Base-by-base conservation (phyloP, 495 filamentous ascomycete species). In the Penicillium longicatenatum region DNA sequence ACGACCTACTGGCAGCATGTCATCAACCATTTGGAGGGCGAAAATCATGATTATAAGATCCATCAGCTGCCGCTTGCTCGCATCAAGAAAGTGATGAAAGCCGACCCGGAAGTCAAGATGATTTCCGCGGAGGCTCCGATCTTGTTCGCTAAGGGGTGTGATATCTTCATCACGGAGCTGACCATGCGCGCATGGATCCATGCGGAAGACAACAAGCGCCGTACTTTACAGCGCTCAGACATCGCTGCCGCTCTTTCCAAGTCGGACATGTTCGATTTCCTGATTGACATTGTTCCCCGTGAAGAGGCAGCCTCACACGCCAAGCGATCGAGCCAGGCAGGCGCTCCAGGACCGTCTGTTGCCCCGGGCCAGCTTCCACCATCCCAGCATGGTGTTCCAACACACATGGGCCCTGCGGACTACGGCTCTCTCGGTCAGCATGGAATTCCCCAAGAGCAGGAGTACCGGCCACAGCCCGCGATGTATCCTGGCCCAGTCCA, bases 171-270 rank as follows among this genome's bases (percentile, higher is more conserved):
- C 67, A 98, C 94, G 4, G 94, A 98, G 73, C 80, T 98, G 45
- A 98, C 94, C 1, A 98, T 98, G 94, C 91, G 94, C 49, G 94
- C 94, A n/a, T 98, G 94, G 94, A 98, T 98, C 24, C 94, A 98
- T 65, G 94, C 94, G 5, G 94, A 98, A 69, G 94, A 98, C 72
- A 98, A 98, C 80, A 98, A 98, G 79, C 83, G 94, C 14, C 87
- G 94, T 12, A 98, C 94, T 2, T 81, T 98, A 33, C 94, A 98
- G 73, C 86, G 94, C 44, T 95, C 91, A 46, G 94, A 98, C 68
- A 98, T 98, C 70, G 94, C 94, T 50, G 92, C 89, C 24, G 94
- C 94, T 16, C 81, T 98, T 30, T 89, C 92, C 55, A 98, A 98
- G 76, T 96, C 91, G 35, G 94, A 98, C 74, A 98, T 98, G 94